Evolutionary conservation across 73 alveolate species (phyloP).

Genomic region (Diophrys appendiculata): DNA sequence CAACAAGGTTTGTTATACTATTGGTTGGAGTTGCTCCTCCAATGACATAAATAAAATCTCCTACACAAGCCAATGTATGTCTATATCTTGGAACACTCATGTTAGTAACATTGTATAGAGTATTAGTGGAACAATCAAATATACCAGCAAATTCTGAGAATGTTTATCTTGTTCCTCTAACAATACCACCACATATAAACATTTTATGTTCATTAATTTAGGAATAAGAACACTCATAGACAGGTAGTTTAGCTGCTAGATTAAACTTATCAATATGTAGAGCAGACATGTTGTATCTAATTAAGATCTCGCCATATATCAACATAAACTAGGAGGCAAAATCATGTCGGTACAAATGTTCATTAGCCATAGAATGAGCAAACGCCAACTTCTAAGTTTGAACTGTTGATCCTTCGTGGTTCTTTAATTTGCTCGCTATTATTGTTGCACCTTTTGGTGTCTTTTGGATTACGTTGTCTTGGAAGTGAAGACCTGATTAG

Average conservation of each 20-base stretch:
- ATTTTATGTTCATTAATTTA: constrained; percentile 3
- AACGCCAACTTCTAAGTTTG: no score
- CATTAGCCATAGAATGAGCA: no score
- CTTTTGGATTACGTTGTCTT: no score
- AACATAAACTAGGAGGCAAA: constrained; percentile 6
- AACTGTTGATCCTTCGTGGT: no score
- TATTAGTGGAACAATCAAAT: no score
- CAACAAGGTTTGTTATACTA: neutral
- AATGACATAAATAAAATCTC: neutral
- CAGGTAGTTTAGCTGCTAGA: neutral
- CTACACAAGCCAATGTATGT: neutral
- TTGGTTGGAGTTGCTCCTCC: neutral
- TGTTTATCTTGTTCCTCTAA: constrained; percentile 9
- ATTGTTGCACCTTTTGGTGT: no score
- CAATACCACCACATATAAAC: constrained; percentile 10
- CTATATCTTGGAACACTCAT: neutral
- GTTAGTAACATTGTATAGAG: neutral
- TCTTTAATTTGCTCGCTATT: no score
- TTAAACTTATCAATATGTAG: constrained; percentile 11
- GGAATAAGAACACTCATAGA: neutral
- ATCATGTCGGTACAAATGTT: no score
- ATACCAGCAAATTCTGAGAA: neutral
- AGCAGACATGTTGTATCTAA: constrained; percentile 6
- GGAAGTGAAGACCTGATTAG: no score
- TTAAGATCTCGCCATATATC: neutral